phyloP scores from a whole-genome alignment of 164 flowering plant genomes.

The Litsea cubeba region DNA sequence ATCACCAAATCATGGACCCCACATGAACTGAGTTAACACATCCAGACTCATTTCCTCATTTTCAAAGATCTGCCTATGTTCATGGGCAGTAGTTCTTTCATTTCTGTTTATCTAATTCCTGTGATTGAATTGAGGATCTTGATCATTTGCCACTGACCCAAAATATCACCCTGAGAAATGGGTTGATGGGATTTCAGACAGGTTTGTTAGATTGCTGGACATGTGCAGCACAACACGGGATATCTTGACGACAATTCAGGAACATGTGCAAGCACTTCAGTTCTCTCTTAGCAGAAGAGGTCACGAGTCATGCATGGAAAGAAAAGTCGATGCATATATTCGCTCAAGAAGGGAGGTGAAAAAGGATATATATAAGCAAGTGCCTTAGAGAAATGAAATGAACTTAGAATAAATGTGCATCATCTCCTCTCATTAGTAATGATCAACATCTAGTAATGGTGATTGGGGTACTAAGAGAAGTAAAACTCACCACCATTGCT shows the following conservation, averaged over 20 bases:
- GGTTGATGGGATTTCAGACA: slow-evolving; percentile 26
- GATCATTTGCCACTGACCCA: slow-evolving; percentile 18
- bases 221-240: slow-evolving; percentile 27
- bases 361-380: slow-evolving; percentile 26
- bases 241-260: slow-evolving; percentile 22
- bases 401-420: slow-evolving; percentile 1
- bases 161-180: slow-evolving; percentile 12
- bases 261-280: slow-evolving; percentile 21
- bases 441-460: slow-evolving; percentile 10
- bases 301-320: too few species aligned
- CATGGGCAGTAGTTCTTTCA: background rate
- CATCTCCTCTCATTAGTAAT: background rate
- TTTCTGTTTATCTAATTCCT: background rate
- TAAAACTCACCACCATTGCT: slow-evolving; percentile 21
- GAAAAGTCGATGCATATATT: too few species aligned
- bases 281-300: slow-evolving; percentile 21
- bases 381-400: slow-evolving; percentile 22
- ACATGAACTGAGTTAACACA: too few species aligned
- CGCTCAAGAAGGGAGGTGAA: too few species aligned
- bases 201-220: slow-evolving; percentile 34
- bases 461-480: slow-evolving; percentile 32
- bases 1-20: too few species aligned
- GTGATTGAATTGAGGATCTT: slow-evolving; percentile 19
- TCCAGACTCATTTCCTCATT: too few species aligned
- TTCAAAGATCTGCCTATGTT: too few species aligned